Base-by-base conservation (phyloP, 345 rosid species). In the Alliaria petiolata region DNA sequence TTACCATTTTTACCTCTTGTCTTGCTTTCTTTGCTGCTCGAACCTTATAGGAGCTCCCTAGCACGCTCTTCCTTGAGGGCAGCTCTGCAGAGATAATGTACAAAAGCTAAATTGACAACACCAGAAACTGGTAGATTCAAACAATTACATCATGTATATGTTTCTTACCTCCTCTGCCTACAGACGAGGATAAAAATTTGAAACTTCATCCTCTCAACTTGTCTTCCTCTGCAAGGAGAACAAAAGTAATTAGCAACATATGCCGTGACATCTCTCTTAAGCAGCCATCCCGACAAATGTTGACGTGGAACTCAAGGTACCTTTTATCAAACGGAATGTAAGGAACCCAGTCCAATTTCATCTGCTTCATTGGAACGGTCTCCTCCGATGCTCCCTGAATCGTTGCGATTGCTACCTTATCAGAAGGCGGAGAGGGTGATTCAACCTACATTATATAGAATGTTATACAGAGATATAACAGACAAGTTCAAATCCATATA, bases 341-440 rank as follows among this genome's bases (percentile, higher is more conserved):
- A 5, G 98, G 98, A 70, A 86, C 81, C 98, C 98, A 93, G 60
- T 84, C 97, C 98, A 93, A 91, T 84, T 93, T 91, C 98, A 93
- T 93, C 71, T 87, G 81, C 65, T 85, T 91, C 98, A 93, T 22
- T 12, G 97, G 97, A 82, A 93, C 62, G 79, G 91, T 91, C 81
- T 93, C 98, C 38, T 66, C 71, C 78, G 3, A 1, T 22, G 86
- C 98, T 80, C 91, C 87, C 75, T 93, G 98, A 83, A 93, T 96
- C 8, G 97, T 91, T 62, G 86, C 91, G 68, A 93, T 89, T 46
- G 95, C 98, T 71, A 93, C 91, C 84, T 89, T 87, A 81, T 93
- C 96, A 52, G 98, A 93, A 65, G 98, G 98, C 20, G 97, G 92
- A 61, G 87, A 83, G 64, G 96, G 92, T 50, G 97, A 90, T 3